Evolutionary conservation across 345 rosid species (phyloP).

Genomic region (Salix brachista): DNA sequence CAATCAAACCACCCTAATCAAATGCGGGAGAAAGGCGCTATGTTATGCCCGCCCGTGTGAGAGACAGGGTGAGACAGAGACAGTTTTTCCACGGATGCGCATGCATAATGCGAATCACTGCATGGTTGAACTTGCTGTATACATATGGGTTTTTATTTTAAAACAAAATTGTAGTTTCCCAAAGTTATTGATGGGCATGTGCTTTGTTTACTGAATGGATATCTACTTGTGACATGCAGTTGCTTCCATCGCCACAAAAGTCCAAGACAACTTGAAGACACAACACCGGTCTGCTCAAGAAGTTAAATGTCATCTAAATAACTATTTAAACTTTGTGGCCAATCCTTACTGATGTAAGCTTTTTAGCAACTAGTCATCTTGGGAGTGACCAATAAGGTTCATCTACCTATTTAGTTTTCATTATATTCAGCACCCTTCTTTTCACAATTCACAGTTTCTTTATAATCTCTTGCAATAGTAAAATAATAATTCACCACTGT

Average conservation of each 20-base stretch:
- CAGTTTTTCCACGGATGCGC: background rate
- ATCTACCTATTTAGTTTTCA: background rate
- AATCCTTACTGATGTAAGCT: conserved; percentile 29
- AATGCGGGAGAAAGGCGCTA: background rate
- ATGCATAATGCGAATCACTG: background rate
- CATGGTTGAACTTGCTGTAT: background rate
- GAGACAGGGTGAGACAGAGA: background rate
- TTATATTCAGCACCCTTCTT: conserved; percentile 9
- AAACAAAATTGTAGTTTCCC: background rate
- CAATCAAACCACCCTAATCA: background rate
- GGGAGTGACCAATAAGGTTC: conserved; percentile 12
- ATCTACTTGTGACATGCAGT: conserved; percentile 36
- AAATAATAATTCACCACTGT: background rate
- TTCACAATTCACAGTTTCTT: conserved; percentile 18
- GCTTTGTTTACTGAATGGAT: background rate
- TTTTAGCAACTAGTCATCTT: conserved; percentile 16
- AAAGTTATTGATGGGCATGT: background rate
- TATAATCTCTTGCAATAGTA: background rate
- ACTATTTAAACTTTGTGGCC: conserved; percentile 9
- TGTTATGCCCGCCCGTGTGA: background rate
- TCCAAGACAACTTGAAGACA: conserved; percentile 44
- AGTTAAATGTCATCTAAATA: conserved; percentile 26
- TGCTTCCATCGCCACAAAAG: conserved; percentile 64
- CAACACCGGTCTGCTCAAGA: conserved; percentile 8
- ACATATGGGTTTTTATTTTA: background rate